These are phyloP conservation scores for Spathaspora boniae DNA, from an alignment of 805 yeast genomes.

Conservation along the genomic window DNA sequence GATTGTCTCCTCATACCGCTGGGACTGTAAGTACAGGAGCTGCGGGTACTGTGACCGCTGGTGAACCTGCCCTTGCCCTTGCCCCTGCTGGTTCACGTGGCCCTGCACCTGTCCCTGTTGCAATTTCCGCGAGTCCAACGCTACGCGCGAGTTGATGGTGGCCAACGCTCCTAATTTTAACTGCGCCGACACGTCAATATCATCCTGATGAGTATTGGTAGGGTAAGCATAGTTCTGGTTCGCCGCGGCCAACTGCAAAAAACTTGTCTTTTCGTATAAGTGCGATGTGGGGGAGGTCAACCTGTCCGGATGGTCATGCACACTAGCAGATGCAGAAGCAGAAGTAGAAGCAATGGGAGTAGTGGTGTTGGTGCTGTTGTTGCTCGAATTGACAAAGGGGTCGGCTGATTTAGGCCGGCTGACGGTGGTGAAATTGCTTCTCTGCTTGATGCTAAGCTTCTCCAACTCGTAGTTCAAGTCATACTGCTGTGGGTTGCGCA, in stretches of 20 bases:
- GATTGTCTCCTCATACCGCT: slow-evolving; percentile 31
- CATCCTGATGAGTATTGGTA: slow-evolving; percentile 10
- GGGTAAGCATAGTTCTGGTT: slow-evolving; percentile 15
- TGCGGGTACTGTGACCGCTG: slow-evolving; percentile 15
- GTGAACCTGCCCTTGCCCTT: slow-evolving; percentile 8
- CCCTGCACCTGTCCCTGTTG: slow-evolving; percentile 7
- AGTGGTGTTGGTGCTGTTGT: slow-evolving; percentile 5
- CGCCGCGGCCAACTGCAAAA: slow-evolving; percentile 35
- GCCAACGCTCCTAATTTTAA: slow-evolving; percentile 64
- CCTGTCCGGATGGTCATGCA: slow-evolving; percentile 22
- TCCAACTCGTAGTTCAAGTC: slow-evolving; percentile 17
- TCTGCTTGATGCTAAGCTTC: slow-evolving; percentile 8
- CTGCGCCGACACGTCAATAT: slow-evolving; percentile 34
- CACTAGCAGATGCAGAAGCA: slow-evolving; percentile 8
- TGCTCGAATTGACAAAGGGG: slow-evolving; percentile 27
- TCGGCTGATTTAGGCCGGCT: slow-evolving; percentile 48
- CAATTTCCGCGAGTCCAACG: slow-evolving; percentile 39
- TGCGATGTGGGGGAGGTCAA: slow-evolving; percentile 40
- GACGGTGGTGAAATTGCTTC: background rate
- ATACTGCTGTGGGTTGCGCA: background rate
- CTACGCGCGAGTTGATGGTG: slow-evolving; percentile 57
- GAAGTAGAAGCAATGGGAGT: too few relatives aligned
- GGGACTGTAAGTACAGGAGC: slow-evolving; percentile 9
- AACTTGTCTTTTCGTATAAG: slow-evolving; percentile 42
- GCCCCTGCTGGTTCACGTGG: slow-evolving; percentile 3